Evolutionary conservation across 2,329 filamentous ascomycete genomes (phyloP).

Genomic region (Trichoderma lentiforme): DNA sequence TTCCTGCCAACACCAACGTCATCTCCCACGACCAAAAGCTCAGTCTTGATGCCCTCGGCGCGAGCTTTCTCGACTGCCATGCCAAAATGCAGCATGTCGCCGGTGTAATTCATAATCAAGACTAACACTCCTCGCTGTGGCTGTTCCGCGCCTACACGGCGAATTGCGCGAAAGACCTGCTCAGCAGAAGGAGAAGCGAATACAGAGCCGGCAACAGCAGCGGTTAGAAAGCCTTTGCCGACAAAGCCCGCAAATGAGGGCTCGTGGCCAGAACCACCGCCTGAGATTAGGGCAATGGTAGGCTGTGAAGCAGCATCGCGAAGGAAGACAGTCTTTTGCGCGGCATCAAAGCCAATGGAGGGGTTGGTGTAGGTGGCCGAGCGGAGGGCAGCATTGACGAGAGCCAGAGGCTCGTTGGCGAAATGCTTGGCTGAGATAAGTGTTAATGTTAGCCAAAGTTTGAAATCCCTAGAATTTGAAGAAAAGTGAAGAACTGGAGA

Average conservation of each 20-base stretch:
- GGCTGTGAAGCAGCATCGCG: constrained; percentile 21
- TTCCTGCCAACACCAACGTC: constrained; percentile 67
- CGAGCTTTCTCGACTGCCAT: constrained; percentile 72
- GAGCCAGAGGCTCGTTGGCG: constrained; percentile 22
- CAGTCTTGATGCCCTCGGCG: constrained; percentile 54
- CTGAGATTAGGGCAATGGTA: constrained; percentile 39
- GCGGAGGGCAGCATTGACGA: constrained; percentile 26
- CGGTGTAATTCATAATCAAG: constrained; percentile 73
- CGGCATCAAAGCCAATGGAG: constrained; percentile 26
- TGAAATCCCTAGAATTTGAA: too few species aligned
- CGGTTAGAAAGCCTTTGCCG: constrained; percentile 64
- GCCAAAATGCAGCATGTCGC: constrained; percentile 69
- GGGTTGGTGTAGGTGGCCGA: constrained; percentile 29
- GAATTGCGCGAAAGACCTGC: constrained; percentile 64
- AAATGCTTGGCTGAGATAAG: constrained; percentile 24
- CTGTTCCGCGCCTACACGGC: constrained; percentile 51
- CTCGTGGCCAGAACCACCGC: constrained; percentile 71
- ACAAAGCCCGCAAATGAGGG: constrained; percentile 70
- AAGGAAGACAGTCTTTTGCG: constrained; percentile 28
- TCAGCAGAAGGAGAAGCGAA: constrained; percentile 73
- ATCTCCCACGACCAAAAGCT: constrained; percentile 70
- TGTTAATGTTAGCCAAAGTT: not conserved
- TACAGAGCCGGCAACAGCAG: constrained; percentile 69
- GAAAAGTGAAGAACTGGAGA: not conserved
- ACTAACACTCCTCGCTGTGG: constrained; percentile 62